A percentile compares a stretch with the other conserved stretches of the same genome.
Evolutionary conservation across 2,329 filamentous ascomycete genomes (phyloP).

Genomic region (Cordyceps cateniannulata): DNA sequence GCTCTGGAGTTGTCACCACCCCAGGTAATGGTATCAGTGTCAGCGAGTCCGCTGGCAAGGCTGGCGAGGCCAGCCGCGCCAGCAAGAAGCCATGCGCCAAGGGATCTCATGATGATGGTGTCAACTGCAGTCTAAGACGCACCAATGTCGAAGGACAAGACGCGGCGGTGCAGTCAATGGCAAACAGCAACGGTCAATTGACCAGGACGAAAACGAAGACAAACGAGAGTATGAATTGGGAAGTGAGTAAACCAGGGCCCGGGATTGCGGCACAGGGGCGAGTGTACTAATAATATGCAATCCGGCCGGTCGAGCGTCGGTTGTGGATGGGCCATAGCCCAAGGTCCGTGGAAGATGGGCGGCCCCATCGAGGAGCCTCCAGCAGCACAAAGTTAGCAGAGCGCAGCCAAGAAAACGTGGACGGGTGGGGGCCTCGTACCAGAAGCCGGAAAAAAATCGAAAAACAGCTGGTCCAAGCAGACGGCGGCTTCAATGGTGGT

Average conservation of each 20-base stretch:
- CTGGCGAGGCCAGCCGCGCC: conserved; percentile 27
- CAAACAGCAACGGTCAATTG: neutral
- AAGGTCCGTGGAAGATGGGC: neutral
- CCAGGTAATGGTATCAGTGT: conserved; percentile 54
- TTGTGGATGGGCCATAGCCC: too few species aligned
- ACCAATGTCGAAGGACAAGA: neutral
- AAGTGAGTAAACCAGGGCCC: neutral
- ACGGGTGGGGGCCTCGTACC: neutral
- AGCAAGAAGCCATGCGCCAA: conserved; percentile 24
- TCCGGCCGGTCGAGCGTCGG: neutral
- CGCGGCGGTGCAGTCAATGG: neutral
- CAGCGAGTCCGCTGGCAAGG: conserved; percentile 29
- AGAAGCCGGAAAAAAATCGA: neutral
- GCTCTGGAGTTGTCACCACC: conserved; percentile 49
- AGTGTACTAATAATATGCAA: neutral
- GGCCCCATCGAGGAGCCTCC: neutral
- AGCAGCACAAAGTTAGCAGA: neutral
- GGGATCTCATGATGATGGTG: conserved; percentile 19
- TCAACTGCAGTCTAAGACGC: neutral
- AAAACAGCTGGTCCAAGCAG: neutral
- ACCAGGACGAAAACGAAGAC: neutral
- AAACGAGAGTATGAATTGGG: conserved; percentile 2
- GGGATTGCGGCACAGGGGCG: neutral
- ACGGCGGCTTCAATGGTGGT: neutral
- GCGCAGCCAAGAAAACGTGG: neutral